Base-by-base conservation (phyloP, 352 stramenopile species). In the Globisporangium nunn region DNA sequence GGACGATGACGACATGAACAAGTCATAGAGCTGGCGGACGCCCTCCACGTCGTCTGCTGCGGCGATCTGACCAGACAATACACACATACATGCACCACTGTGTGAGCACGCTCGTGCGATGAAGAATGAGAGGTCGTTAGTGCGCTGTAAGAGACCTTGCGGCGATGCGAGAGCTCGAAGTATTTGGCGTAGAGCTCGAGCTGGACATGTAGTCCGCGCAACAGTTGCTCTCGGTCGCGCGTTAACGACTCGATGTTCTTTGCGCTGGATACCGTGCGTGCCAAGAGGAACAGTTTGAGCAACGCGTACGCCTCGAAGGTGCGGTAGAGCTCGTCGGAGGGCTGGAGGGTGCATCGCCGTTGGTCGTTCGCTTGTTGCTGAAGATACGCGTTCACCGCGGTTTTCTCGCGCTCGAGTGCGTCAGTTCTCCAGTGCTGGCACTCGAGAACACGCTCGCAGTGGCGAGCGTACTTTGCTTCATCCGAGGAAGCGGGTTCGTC, bases 181-280 rank as follows among this genome's bases (percentile, higher is more conserved):
- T 87, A 85, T 31, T 66, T 71, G 40, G 64, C 61, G 59, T 80
- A 88, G 35, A 88, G 60, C 41, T 64, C 60, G 17, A 90, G 62
- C 46, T 82, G 74, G 23, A 73, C 66, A 8, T 85, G 78, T 2
- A 88, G 49, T 0, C 68, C 56, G 8, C 61, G 64, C 6, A 66
- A 18, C 35, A 72, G 71, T 12, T 28, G 45, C 40, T n/a, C 23
- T 10, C 44, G n/a, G 5, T 46, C 11, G 3, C 14, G 35, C 10
- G 10, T 2, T 14, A 40, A 12, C 8, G 35, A 11, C 10, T 40
- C 35, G 35, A 40, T 2, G 35, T 11, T 40, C 35, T 40, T 12
- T 11, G 35, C 10, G 35, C 3, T 15, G 35, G 35, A 40, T 2
- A 8, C 10, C 50, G 63, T 57, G 10, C 63, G 56, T 40, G 85